A percentile compares a stretch with the other conserved stretches of the same genome.
Evolutionary conservation across 352 stramenopile genomes (phyloP).

Genomic region (Phytophthora europaea): DNA sequence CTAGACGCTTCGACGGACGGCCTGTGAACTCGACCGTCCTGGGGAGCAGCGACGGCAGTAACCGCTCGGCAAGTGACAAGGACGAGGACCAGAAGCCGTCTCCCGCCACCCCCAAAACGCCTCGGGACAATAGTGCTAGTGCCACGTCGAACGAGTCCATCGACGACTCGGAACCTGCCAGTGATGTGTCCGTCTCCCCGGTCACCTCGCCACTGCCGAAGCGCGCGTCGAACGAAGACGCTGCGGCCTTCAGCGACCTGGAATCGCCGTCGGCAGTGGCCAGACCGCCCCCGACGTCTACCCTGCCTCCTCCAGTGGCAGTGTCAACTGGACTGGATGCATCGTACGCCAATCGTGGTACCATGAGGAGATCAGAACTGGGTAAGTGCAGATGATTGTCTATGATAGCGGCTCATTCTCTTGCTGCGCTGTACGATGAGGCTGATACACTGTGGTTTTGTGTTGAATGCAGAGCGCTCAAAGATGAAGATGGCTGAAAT

Average conservation of each 20-base stretch:
- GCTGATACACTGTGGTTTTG: conserved; percentile 24
- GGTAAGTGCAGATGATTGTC: conserved; percentile 33
- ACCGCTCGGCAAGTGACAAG: conserved; percentile 31
- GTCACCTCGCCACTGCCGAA: conserved; percentile 30
- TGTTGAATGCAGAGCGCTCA: conserved; percentile 34
- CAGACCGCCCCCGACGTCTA: conserved; percentile 6
- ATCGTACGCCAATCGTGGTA: conserved; percentile 36
- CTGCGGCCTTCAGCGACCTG: conserved; percentile 26
- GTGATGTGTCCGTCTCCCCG: conserved; percentile 44
- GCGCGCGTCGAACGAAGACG: conserved; percentile 41
- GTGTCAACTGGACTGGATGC: conserved; percentile 20
- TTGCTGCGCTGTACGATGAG: conserved; percentile 1
- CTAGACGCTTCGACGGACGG: conserved; percentile 36
- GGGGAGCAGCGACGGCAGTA: conserved; percentile 36
- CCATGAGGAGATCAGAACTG: conserved; percentile 46
- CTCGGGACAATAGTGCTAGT: conserved; percentile 43
- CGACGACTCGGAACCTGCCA: conserved; percentile 47
- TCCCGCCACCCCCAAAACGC: conserved; percentile 11
- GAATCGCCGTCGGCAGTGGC: conserved; percentile 26
- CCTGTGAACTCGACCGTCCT: conserved; percentile 21
- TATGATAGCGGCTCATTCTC: not conserved
- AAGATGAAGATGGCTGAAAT: conserved; percentile 35
- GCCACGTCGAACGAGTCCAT: conserved; percentile 55
- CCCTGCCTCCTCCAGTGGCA: not conserved
- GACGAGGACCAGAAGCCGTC: conserved; percentile 27